Percentiles rank a stretch among this genome's conserved stretches.
Evolutionary conservation across 129 eudicot species (phyloP).

Genomic region (Flaveria linearis): DNA sequence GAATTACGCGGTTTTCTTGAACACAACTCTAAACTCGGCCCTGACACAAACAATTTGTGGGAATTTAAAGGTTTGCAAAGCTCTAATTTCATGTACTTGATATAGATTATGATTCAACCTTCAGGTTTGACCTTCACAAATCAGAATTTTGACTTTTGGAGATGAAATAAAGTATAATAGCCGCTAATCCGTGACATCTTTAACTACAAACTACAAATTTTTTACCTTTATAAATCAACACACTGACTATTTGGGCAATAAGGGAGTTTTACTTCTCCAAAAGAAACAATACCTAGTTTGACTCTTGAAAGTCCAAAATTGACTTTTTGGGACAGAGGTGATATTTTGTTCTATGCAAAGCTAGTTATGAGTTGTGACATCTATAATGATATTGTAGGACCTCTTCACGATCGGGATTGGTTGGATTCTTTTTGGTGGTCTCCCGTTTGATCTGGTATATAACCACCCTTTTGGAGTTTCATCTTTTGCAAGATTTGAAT

Average conservation of each 20-base stretch:
- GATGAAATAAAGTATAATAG: neutral
- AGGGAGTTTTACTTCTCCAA: neutral
- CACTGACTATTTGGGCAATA: neutral
- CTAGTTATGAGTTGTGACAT: neutral
- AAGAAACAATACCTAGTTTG: neutral
- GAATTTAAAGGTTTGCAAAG: constrained; percentile 51
- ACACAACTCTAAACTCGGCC: constrained; percentile 61
- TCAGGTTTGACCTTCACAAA: neutral
- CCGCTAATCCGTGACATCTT: neutral
- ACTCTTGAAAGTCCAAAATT: neutral
- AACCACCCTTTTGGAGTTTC: neutral
- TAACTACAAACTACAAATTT: neutral
- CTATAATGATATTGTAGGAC: constrained; percentile 37
- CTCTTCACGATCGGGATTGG: constrained; percentile 63
- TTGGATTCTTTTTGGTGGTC: constrained; percentile 70
- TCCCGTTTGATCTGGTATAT: constrained; percentile 59
- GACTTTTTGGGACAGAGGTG: neutral
- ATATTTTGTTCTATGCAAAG: neutral
- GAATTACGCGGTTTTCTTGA: constrained; percentile 49
- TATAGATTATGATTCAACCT: no score
- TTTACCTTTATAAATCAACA: neutral
- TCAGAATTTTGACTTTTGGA: neutral
- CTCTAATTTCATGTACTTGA: neutral
- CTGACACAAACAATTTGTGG: constrained; percentile 60
- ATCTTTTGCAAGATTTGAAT: neutral